Percentiles rank a stretch among this genome's conserved stretches.
These are phyloP conservation scores for Solanum chmielewskii DNA, from an alignment of 257 asterid genomes.

Conservation along the genomic window DNA sequence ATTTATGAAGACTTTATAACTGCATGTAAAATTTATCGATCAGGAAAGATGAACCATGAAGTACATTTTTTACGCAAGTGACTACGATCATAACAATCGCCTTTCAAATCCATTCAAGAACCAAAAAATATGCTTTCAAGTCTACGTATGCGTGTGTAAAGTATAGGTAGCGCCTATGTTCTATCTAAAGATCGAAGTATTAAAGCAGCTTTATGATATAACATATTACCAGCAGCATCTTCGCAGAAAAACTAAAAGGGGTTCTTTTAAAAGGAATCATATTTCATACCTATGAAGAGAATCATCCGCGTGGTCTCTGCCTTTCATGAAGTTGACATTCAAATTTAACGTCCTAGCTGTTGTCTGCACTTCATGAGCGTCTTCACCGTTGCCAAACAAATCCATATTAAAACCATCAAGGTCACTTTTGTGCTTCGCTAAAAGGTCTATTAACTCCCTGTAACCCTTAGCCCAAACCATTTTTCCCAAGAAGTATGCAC, in stretches of 20 bases:
- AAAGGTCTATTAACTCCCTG: conserved; percentile 76
- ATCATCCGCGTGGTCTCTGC: conserved; percentile 98
- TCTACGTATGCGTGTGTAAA: neutral
- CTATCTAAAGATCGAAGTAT: neutral
- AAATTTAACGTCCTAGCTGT: conserved; percentile 67
- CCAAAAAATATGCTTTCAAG: neutral
- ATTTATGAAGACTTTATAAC: conserved; percentile 88
- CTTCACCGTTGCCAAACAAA: conserved; percentile 92
- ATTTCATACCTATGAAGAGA: conserved; percentile 83
- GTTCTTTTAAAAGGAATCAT: conserved; percentile 2
- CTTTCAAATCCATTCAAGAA: neutral
- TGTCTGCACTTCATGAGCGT: conserved; percentile 85
- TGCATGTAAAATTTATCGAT: conserved; percentile 17
- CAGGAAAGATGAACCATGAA: neutral
- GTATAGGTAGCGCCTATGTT: neutral
- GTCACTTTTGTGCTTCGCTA: conserved; percentile 64
- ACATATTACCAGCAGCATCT: neutral
- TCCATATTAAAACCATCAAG: conserved; percentile 90
- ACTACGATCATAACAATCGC: neutral
- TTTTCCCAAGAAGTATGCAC: conserved; percentile 96
- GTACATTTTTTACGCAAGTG: neutral
- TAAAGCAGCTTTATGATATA: neutral
- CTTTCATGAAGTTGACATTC: conserved; percentile 86
- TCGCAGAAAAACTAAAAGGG: neutral
- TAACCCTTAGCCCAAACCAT: conserved; percentile 99